These are phyloP conservation scores for Carex littledalei DNA, from an alignment of 176 grass and related monocot genomes.

Conservation along the genomic window DNA sequence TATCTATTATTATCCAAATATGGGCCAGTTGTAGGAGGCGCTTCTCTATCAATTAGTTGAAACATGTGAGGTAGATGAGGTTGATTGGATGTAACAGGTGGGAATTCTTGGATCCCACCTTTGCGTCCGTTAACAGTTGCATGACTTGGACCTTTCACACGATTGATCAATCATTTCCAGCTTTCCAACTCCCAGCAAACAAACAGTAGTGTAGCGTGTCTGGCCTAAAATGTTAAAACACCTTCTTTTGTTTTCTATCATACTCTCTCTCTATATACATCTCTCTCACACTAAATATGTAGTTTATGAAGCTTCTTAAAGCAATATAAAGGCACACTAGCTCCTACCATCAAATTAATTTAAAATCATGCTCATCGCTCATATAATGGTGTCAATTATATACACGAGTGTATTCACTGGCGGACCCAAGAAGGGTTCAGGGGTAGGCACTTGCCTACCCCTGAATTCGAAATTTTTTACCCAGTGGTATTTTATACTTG, in stretches of 20 bases:
- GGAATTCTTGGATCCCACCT: background rate
- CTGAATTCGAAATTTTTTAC: too few species aligned
- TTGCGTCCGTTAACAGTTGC: background rate
- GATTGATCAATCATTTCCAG: background rate
- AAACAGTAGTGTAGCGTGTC: background rate
- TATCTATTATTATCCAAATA: background rate
- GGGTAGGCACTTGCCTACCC: too few species aligned
- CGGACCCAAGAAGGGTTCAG: too few species aligned
- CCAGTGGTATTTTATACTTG: too few species aligned
- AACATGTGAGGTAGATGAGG: background rate
- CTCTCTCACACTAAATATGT: too few species aligned
- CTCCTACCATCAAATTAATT: background rate
- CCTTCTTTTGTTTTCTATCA: too few species aligned
- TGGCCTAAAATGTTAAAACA: background rate
- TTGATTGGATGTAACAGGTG: too few species aligned
- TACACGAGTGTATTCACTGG: background rate
- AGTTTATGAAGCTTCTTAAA: background rate
- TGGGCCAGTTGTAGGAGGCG: background rate
- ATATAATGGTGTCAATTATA: background rate
- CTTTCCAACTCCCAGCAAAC: background rate
- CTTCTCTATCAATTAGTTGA: background rate
- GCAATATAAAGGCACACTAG: background rate
- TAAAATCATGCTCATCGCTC: background rate
- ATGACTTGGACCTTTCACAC: background rate
- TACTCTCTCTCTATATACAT: too few species aligned